Evolutionary conservation across 495 filamentous ascomycete genomes (phyloP).

Genomic region (Xylaria nigripes): DNA sequence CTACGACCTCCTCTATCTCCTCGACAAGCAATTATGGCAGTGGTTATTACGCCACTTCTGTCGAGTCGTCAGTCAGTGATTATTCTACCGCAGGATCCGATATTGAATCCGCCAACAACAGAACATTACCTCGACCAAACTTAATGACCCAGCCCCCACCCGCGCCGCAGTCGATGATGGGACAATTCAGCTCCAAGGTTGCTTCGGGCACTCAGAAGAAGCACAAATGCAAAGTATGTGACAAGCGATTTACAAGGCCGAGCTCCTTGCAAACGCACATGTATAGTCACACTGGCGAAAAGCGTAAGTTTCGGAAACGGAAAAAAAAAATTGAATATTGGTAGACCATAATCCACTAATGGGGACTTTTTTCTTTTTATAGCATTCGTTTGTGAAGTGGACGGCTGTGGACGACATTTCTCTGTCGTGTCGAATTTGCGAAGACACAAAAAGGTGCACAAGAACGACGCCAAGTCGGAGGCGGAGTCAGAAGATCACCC

Average conservation of each 20-base stretch:
- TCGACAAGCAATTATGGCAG: slow-evolving; percentile 57
- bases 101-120: slow-evolving; percentile 68
- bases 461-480: slow-evolving; percentile 58
- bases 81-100: slow-evolving; percentile 87
- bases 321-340: not conserved
- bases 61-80: slow-evolving; percentile 87
- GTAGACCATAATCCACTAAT: not conserved
- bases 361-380: slow-evolving; percentile 1
- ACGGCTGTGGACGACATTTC: slow-evolving; percentile 93
- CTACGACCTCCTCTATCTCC: slow-evolving; percentile 89
- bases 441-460: slow-evolving; percentile 93
- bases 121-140: slow-evolving; percentile 74
- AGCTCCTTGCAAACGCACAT: slow-evolving; percentile 97
- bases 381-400: slow-evolving; percentile 92
- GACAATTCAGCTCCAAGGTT: slow-evolving; percentile 95
- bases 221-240: slow-evolving; percentile 99
- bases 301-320: slow-evolving; percentile 60
- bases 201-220: slow-evolving; percentile 97
- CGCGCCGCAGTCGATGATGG: slow-evolving; percentile 96
- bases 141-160: slow-evolving; percentile 61
- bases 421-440: slow-evolving; percentile 96
- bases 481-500: slow-evolving; percentile 44
- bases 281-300: slow-evolving; percentile 98
- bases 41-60: slow-evolving; percentile 75
- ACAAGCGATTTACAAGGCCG: slow-evolving; percentile 95